Conservation (phyloP, 1,284 basidiomycete genomes). For the Hortiboletus rubellus region DNA sequence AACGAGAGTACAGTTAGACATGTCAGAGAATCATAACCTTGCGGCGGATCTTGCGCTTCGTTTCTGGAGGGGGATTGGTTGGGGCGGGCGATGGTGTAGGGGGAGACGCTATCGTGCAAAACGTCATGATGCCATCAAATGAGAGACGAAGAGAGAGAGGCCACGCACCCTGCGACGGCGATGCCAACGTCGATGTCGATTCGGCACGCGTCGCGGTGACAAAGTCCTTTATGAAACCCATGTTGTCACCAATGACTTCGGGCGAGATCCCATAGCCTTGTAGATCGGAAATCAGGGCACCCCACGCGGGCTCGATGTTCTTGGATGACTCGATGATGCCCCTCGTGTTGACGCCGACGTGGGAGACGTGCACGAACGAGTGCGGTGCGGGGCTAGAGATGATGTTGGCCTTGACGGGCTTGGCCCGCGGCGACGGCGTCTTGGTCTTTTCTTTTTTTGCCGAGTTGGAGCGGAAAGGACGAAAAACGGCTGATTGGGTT, state of each 20-base stretch:
- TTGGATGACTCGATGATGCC: conserved; percentile 69
- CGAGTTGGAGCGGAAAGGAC: conserved; percentile 27
- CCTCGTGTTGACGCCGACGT: conserved; percentile 77
- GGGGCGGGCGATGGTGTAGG: conserved; percentile 3
- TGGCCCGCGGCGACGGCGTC: conserved; percentile 6
- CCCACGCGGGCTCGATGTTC: conserved; percentile 80
- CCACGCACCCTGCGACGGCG: conserved; percentile 17
- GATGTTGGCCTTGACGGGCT: conserved; percentile 54
- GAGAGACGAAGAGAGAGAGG: neutral
- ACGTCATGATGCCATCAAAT: neutral
- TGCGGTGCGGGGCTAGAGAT: conserved; percentile 74
- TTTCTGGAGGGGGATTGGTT: conserved; percentile 21
- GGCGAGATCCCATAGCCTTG: conserved; percentile 57
- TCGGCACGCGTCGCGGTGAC: conserved; percentile 39
- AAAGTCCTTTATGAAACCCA: conserved; percentile 69
- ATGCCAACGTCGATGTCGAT: conserved; percentile 1
- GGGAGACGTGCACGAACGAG: conserved; percentile 86
- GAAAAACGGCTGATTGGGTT: conserved; percentile 26
- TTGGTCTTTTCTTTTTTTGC: conserved; percentile 28
- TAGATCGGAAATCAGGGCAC: conserved; percentile 62
- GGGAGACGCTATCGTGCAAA: conserved; percentile 15
- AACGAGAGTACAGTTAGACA: neutral
- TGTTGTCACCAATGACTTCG: conserved; percentile 57
- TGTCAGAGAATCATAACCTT: conserved; percentile 31
- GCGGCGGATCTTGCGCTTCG: conserved; percentile 35